Evolutionary conservation across 1,284 basidiomycete genomes (phyloP).

Genomic region (Farysia itapuensis): DNA sequence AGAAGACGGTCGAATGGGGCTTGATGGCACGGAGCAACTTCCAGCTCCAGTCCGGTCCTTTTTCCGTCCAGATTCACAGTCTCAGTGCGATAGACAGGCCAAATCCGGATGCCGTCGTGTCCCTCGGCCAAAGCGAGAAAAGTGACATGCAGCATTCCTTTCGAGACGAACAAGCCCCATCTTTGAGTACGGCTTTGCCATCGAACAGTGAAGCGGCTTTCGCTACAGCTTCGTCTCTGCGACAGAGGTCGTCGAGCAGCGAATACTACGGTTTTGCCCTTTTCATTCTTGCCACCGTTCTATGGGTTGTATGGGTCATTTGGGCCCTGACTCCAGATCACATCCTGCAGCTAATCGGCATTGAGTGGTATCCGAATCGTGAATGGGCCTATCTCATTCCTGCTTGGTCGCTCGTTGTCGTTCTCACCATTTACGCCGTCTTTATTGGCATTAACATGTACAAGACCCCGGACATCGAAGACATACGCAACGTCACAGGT

Average conservation of each 20-base stretch:
- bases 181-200: neutral
- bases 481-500: constrained; percentile 28
- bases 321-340: constrained; percentile 43
- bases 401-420: constrained; percentile 40
- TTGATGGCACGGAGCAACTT: constrained; percentile 51
- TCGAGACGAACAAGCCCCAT: neutral
- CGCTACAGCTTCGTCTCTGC: constrained; percentile 2
- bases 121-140: neutral
- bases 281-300: constrained; percentile 43
- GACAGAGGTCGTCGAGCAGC: constrained; percentile 3
- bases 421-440: constrained; percentile 37
- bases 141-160: neutral
- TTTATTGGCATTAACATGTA: constrained; percentile 34
- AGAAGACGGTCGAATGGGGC: constrained; percentile 42
- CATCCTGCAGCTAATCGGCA: constrained; percentile 23
- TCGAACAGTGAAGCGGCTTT: neutral
- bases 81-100: constrained; percentile 9
- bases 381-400: constrained; percentile 49
- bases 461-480: constrained; percentile 29
- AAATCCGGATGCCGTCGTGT: constrained; percentile 1
- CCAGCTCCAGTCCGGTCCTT: constrained; percentile 37
- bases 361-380: constrained; percentile 49
- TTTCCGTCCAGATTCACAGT: constrained; percentile 29
- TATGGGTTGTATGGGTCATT: constrained; percentile 32
- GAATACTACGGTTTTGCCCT: constrained; percentile 51